Conservation (phyloP, 2,329 filamentous ascomycete species). For the Colletotrichum truncatum region DNA sequence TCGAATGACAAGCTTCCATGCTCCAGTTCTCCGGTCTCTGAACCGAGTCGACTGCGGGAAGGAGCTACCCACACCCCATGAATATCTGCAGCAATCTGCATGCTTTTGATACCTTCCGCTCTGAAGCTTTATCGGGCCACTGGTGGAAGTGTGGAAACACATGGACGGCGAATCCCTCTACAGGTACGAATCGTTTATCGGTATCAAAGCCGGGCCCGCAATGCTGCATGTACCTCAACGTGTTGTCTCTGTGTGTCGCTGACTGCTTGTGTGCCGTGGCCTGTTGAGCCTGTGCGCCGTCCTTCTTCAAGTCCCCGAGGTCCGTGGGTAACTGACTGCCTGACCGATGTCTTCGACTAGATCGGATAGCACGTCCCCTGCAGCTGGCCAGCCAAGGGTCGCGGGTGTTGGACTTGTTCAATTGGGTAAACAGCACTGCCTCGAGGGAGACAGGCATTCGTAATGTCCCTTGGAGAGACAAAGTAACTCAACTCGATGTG, state of each 20-base stretch:
- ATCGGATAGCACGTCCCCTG: too few relatives aligned
- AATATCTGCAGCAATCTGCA: not conserved
- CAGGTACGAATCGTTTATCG: not conserved
- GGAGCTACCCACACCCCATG: not conserved
- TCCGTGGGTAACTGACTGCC: not conserved
- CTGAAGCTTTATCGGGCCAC: not conserved
- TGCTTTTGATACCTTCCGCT: not conserved
- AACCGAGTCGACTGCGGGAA: not conserved
- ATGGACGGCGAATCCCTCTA: not conserved
- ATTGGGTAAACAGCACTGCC: too few relatives aligned
- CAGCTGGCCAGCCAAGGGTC: not conserved
- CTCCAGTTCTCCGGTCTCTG: not conserved
- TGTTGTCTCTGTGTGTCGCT: not conserved
- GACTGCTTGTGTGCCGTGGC: not conserved
- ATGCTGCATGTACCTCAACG: not conserved
- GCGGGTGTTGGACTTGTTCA: too few relatives aligned
- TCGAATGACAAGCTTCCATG: not conserved
- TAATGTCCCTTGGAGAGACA: too few relatives aligned
- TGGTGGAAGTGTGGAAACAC: not conserved
- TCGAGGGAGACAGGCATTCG: too few relatives aligned
- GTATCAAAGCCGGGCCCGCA: not conserved
- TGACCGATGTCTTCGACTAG: not conserved
- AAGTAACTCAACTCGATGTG: too few relatives aligned
- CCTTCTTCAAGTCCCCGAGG: not conserved
- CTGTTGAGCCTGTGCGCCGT: not conserved